phyloP scores from a whole-genome alignment of 2,329 filamentous ascomycete species.

The Graphium sp. region DNA sequence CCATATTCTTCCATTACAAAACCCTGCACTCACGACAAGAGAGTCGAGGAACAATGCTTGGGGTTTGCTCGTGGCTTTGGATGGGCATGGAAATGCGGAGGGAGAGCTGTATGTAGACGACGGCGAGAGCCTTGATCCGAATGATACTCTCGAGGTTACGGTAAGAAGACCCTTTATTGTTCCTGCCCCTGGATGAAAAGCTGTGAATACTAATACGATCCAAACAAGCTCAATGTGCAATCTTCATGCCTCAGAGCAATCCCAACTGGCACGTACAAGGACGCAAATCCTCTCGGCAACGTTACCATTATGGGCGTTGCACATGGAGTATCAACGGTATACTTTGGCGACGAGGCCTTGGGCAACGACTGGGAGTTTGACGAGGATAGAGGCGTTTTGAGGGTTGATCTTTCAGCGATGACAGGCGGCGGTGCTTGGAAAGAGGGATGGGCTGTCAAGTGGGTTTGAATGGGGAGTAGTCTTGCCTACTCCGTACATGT shows the following conservation, averaged over 20 bases:
- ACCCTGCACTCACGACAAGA: constrained; percentile 44
- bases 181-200: background rate
- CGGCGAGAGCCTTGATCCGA: constrained; percentile 48
- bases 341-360: constrained; percentile 30
- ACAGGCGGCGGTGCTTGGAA: constrained; percentile 41
- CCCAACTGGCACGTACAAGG: constrained; percentile 37
- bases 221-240: too few relatives aligned
- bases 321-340: constrained; percentile 21
- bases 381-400: constrained; percentile 25
- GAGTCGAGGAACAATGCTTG: constrained; percentile 49
- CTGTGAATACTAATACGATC: too few relatives aligned
- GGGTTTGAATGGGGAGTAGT: constrained; percentile 13
- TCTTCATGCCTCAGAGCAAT: too few relatives aligned
- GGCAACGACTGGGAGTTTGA: constrained; percentile 27
- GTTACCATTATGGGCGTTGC: constrained; percentile 45
- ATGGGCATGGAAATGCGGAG: constrained; percentile 39
- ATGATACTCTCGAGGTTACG: constrained; percentile 32
- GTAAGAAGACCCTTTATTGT: constrained; percentile 16
- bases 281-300: constrained; percentile 40
- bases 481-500: background rate
- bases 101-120: constrained; percentile 67
- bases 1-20: constrained; percentile 44
- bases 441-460: constrained; percentile 37
- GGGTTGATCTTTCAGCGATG: constrained; percentile 28
- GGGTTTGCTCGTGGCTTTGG: constrained; percentile 52